Base-by-base conservation (phyloP, 257 asterid genomes). In the Jacaranda mimosifolia region DNA sequence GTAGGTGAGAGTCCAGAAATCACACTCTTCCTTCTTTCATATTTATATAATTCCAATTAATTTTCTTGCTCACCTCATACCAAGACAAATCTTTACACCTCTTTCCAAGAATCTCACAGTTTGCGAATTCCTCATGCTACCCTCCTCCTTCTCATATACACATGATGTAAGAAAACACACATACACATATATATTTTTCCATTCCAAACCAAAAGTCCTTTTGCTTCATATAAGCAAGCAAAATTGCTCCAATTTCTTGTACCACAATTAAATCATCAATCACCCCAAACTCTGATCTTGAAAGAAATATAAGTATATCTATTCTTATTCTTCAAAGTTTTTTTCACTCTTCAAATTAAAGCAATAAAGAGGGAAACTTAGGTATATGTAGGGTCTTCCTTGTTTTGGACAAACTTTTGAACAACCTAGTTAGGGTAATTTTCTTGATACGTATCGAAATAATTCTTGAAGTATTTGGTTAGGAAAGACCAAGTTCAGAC, bases 1-100 rank as follows among this genome's bases (percentile, higher is more conserved):
- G 88, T 90, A 86, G 98, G 97, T 93, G 70, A 88, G 92, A 85
- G 76, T 78, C 73, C 79, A 73, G 78, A 75, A 59, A 84, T 85
- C 68, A 63, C 48, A 52, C 9, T n/a, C 78, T 52, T 26, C 62
- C 70, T 51, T 56, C 63, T 69, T 32, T 71, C 68, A 83, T 80
- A 77, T 26, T 26, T 26, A 26, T 26, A 26, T 26, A 26, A 26
- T 26, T 26, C 32, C 32, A 26, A 26, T 26, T 26, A 74, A 10
- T 71, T 82, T 82, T 85, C 78, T 83, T 81, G 79, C 88, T 83
- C 77, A 72, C 69, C 78, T 79, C 83, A 77, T 82, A 73, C 32
- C 87, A 85, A 82, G 79, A 42, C 46, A 56, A 71, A 49, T 77
- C 71, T 56, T 66, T 35, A 39, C 68, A 76, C 17, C 55, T 42